Conservation (phyloP, 352 stramenopile species). For the Pythium aphanidermatum region DNA sequence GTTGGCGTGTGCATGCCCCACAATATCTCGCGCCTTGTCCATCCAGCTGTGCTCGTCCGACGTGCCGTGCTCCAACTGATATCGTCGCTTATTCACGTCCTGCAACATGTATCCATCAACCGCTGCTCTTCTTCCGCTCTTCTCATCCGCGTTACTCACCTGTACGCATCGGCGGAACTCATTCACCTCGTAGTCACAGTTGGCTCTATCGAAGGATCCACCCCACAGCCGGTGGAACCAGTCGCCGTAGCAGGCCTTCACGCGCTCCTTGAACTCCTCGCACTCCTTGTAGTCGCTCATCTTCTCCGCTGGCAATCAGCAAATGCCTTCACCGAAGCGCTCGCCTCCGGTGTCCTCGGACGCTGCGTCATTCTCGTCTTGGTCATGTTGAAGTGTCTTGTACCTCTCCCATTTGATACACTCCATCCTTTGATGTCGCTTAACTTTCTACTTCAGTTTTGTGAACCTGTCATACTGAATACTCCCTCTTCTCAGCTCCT, state of each 20-base stretch:
- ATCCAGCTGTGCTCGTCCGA: constrained; percentile 42
- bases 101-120: too few species aligned
- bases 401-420: too few species aligned
- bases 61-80: constrained; percentile 20
- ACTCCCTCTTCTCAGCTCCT: too few species aligned
- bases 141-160: constrained; percentile 14
- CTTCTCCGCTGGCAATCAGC: background rate
- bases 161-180: constrained; percentile 70
- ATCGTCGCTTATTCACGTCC: constrained; percentile 39
- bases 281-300: constrained; percentile 55
- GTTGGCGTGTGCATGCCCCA: constrained; percentile 3
- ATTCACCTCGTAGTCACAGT: constrained; percentile 66
- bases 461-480: too few species aligned
- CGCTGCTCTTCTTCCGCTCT: too few species aligned
- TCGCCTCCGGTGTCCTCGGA: too few species aligned
- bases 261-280: constrained; percentile 67
- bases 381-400: too few species aligned
- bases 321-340: too few species aligned
- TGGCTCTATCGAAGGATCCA: constrained; percentile 48
- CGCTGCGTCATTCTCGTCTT: too few species aligned
- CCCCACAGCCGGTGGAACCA: constrained; percentile 78
- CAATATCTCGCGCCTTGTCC: constrained; percentile 27
- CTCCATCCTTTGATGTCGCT: too few species aligned
- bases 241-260: constrained; percentile 75
- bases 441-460: too few species aligned